Conservation (phyloP, 345 rosid genomes). For the Toxicodendron radicans region DNA sequence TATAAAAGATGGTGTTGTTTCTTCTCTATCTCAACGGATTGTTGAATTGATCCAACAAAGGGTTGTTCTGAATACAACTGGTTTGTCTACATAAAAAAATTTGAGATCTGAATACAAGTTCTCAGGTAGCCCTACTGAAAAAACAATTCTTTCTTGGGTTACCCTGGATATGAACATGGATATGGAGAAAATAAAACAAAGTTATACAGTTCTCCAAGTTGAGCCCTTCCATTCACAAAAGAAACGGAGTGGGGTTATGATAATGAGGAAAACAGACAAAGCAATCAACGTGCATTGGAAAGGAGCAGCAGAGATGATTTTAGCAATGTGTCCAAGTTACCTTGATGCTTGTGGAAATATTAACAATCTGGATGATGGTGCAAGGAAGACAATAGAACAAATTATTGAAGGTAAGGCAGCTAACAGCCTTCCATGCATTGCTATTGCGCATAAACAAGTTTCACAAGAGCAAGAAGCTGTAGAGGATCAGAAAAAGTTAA, state of each 20-base stretch:
- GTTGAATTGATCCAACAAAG: constrained; percentile 55
- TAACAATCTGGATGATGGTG: constrained; percentile 29
- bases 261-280: constrained; percentile 26
- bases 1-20: constrained; percentile 1
- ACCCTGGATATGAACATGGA: constrained; percentile 36
- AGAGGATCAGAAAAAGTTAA: no score
- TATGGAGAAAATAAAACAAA: constrained; percentile 35
- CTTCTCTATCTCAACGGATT: constrained; percentile 32
- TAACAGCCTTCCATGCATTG: constrained; percentile 67
- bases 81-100: constrained; percentile 40
- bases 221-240: constrained; percentile 73
- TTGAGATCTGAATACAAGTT: constrained; percentile 35
- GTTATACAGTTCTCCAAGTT: constrained; percentile 42
- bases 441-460: constrained; percentile 52
- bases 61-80: constrained; percentile 63
- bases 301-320: constrained; percentile 77
- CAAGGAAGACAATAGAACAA: constrained; percentile 35
- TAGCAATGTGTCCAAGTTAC: constrained; percentile 62
- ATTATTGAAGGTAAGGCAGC: constrained; percentile 68
- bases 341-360: constrained; percentile 45
- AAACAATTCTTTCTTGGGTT: constrained; percentile 26
- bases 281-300: constrained; percentile 53
- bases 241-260: constrained; percentile 62
- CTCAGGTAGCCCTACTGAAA: constrained; percentile 73
- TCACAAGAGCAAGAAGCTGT: not conserved